Percentiles rank a stretch among this genome's conserved stretches.
Evolutionary conservation across 2,329 filamentous ascomycete genomes (phyloP).

Genomic region (Penicillium sp.): DNA sequence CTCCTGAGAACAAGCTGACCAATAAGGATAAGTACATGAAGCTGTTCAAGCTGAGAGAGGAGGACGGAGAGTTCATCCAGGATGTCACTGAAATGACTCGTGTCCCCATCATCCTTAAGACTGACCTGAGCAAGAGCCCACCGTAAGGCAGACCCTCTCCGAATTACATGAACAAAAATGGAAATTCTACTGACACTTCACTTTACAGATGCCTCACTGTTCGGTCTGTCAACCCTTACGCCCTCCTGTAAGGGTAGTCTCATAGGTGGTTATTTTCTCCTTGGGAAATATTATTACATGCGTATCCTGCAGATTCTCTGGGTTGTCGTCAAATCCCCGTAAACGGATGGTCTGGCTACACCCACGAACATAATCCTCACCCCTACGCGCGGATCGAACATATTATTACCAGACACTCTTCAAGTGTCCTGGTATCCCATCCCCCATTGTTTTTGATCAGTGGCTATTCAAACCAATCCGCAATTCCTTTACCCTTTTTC

Average conservation of each 20-base stretch:
- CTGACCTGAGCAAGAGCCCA: constrained; percentile 96
- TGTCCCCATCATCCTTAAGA: constrained; percentile 97
- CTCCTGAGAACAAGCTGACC: constrained; percentile 76
- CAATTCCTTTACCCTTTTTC: constrained; percentile 13
- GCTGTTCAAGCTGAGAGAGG: constrained; percentile 86
- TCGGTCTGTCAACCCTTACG: constrained; percentile 56
- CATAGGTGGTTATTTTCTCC: constrained; percentile 15
- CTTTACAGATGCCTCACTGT: constrained; percentile 52
- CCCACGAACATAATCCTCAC: constrained; percentile 29
- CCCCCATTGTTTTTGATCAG: constrained; percentile 3
- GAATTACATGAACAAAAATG: not conserved
- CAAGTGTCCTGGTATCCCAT: constrained; percentile 16
- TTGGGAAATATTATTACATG: constrained; percentile 32
- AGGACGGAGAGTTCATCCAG: constrained; percentile 95
- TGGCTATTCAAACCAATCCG: constrained; percentile 10
- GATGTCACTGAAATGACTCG: constrained; percentile 98
- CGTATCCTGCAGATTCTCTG: constrained; percentile 29
- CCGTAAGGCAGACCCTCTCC: constrained; percentile 75
- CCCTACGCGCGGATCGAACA: constrained; percentile 27
- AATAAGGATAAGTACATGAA: constrained; percentile 97
- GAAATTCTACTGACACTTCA: constrained; percentile 25
- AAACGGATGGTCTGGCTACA: constrained; percentile 2
- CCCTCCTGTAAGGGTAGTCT: constrained; percentile 45
- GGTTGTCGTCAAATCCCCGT: constrained; percentile 8
- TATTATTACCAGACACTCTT: constrained; percentile 23